Base-by-base conservation (phyloP, 2,329 filamentous ascomycete species). In the Cercospora sesami region DNA sequence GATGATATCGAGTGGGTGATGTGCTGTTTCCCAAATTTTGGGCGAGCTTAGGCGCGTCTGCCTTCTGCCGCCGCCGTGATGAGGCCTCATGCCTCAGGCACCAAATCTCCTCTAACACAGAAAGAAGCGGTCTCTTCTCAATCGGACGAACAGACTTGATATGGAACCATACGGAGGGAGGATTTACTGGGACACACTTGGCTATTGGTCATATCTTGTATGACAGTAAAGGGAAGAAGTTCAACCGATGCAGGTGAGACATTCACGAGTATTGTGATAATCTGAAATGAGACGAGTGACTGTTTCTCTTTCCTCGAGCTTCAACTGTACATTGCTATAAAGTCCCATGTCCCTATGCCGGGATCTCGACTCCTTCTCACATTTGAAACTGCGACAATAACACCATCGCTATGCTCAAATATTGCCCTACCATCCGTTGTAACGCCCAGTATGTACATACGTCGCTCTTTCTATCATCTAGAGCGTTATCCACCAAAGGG, bases 31-130 rank as follows among this genome's bases (percentile, higher is more conserved):
- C 31, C 55, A 31, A 59, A 59, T 33, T 33, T 59, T 59, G 28
- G 55, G 30, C 14, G 30, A 59, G 55, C 55, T 59, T 36, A 59
- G 55, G 31, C 55, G 55, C 55, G 55, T 36, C 55, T 59, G 55
- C 55, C 31, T 31, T 59, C 55, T 21, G 31, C 55, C 55, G 28
- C 28, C 53, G 16, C 55, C 9, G 23, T 10, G 42, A 26, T 6
- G 3, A 23, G 30, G 5, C 12, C 30, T 30, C 2, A 9, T 55
- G 48, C 48, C 48, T 55, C 9, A 55, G 48, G 48, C 48, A 55
- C 16, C 23, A 51, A 9, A 8, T 8, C 31, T 36, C 5, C 31
- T 4, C 12, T 10, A n/a, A n/a, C n/a, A n/a, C n/a, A n/a, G n/a
- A n/a, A n/a, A n/a, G 31, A 33, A 36, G 31, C 31, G 2, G 2